A percentile compares a stretch with the other conserved stretches of the same genome.
Evolutionary conservation across 306 rosid genomes (phyloP).

Genomic region (Casuarina cunninghamiana): DNA sequence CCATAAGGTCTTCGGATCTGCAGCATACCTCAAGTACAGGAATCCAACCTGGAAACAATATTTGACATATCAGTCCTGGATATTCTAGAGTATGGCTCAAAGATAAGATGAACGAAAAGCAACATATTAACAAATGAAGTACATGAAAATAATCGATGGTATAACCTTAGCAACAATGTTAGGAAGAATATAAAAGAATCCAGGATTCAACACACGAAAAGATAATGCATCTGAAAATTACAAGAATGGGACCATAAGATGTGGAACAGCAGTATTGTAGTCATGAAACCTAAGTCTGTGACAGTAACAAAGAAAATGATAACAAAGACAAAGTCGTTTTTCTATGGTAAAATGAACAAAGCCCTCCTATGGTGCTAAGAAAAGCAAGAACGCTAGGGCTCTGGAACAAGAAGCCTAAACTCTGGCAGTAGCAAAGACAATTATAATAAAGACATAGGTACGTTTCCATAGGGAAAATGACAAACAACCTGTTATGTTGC

Average conservation of each 20-base stretch:
- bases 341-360: not conserved
- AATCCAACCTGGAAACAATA: constrained; percentile 73
- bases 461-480: not conserved
- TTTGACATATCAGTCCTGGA: constrained; percentile 20
- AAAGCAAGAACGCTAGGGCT: not conserved
- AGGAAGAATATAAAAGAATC: not conserved
- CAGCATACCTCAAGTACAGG: constrained; percentile 93
- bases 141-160: not conserved
- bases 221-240: not conserved
- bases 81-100: not conserved
- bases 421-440: not conserved
- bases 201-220: not conserved
- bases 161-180: not conserved
- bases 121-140: not conserved
- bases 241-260: not conserved
- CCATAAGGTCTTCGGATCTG: constrained; percentile 92
- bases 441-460: not conserved
- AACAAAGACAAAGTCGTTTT: not conserved
- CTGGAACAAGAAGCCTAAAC: not conserved
- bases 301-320: not conserved
- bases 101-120: not conserved
- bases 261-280: not conserved
- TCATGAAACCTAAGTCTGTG: not conserved
- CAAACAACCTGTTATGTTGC: not conserved
- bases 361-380: not conserved